These are phyloP conservation scores for Pyrenopolyporus hunteri DNA, from an alignment of 495 filamentous ascomycete species.

Conservation along the genomic window DNA sequence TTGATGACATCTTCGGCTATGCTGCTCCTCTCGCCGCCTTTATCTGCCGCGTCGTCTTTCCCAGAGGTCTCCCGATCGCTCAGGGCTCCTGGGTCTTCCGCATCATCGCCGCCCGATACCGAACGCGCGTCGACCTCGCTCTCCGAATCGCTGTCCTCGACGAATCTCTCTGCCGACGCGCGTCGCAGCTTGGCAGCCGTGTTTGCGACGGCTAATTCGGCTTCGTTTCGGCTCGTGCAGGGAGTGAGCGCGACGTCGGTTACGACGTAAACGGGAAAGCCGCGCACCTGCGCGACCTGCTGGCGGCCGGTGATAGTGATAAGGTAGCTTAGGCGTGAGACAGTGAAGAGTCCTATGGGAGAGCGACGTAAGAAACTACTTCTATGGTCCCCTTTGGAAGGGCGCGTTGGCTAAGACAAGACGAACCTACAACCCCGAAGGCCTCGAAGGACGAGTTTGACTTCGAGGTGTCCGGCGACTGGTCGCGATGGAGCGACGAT, in stretches of 20 bases:
- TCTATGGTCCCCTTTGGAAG: not conserved
- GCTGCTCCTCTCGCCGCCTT: conserved; percentile 50
- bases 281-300: conserved; percentile 85
- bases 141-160: conserved; percentile 49
- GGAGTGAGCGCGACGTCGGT: conserved; percentile 89
- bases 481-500: conserved; percentile 45
- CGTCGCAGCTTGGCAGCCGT: conserved; percentile 60
- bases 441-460: conserved; percentile 66
- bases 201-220: conserved; percentile 68
- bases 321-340: conserved; percentile 76
- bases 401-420: not conserved
- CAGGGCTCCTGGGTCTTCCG: conserved; percentile 37
- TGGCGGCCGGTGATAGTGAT: conserved; percentile 81
- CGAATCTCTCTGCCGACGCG: conserved; percentile 33
- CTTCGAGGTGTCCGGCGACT: conserved; percentile 41
- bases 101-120: conserved; percentile 39
- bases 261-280: conserved; percentile 81
- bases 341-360: conserved; percentile 70
- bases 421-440: conserved; percentile 84
- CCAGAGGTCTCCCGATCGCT: conserved; percentile 39
- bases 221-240: conserved; percentile 74
- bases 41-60: conserved; percentile 18
- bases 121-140: conserved; percentile 45
- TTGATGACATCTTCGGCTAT: conserved; percentile 85
- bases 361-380: not conserved